phyloP scores from a whole-genome alignment of 495 filamentous ascomycete species.

The Neurospora hispaniola region DNA sequence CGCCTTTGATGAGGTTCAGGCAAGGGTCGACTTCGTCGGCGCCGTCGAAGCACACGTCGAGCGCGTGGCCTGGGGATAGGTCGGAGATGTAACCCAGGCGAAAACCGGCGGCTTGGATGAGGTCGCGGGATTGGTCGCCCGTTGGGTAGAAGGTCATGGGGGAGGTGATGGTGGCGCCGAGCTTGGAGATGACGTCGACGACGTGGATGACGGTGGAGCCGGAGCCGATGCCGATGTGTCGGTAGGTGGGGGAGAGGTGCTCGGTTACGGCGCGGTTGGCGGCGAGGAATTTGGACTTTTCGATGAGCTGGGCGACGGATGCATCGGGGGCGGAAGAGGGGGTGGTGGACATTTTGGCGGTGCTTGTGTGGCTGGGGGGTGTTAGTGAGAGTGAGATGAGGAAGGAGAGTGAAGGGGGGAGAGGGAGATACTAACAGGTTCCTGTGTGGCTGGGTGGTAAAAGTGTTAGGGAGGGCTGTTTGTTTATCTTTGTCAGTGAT shows the following conservation, averaged over 20 bases:
- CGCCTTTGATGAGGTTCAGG: constrained; percentile 94
- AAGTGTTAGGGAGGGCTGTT: too few species aligned
- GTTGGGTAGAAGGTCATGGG: constrained; percentile 79
- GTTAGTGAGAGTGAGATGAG: too few species aligned
- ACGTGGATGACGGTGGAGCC: constrained; percentile 93
- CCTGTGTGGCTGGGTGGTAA: too few species aligned
- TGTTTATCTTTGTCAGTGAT: too few species aligned
- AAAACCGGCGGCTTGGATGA: constrained; percentile 69
- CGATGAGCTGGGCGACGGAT: constrained; percentile 36
- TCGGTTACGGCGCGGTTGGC: constrained; percentile 75
- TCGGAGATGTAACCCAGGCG: constrained; percentile 68
- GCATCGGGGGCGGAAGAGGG: background rate
- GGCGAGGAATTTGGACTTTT: constrained; percentile 75
- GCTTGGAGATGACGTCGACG: constrained; percentile 80
- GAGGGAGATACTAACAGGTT: too few species aligned
- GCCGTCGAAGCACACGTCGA: constrained; percentile 84
- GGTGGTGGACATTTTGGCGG: constrained; percentile 9
- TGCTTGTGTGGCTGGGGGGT: too few species aligned
- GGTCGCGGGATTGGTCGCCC: constrained; percentile 75
- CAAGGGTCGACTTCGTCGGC: constrained; percentile 95
- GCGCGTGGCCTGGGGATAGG: constrained; percentile 39
- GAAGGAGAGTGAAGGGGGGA: too few species aligned
- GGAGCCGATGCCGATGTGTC: constrained; percentile 83
- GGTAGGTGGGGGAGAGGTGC: constrained; percentile 62
- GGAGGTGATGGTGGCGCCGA: constrained; percentile 47